Evolutionary conservation across 768 basidiomycete species (phyloP), one percentile per base, ranked within the genome.

Genomic region (Hebeloma cylindrosporum): DNA sequence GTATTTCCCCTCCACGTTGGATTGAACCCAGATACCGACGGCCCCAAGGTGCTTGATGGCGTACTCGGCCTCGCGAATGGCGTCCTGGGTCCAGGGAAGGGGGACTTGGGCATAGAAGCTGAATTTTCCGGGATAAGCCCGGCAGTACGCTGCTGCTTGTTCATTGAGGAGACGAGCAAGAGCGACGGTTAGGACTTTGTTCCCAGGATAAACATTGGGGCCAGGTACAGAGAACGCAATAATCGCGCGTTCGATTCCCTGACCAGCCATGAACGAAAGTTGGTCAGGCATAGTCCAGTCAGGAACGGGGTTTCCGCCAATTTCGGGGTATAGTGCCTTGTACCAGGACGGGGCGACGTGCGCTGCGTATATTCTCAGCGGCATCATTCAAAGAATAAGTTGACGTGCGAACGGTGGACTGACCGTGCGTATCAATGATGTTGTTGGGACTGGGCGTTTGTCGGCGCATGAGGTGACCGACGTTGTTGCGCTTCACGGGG

Each of bases 81-180:
- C 62, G 25, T 59, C 67, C 3, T 51, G 32, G n/a, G 60, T 61
- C 48, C 62, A 69, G 8, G 67, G 67, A 16, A 67, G 58, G 7
- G 67, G 67, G 16, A 69, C 61, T 29, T 62, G 55, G 6, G 66
- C 67, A 36, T 61, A 66, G 55, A 69, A 69, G 28, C 51, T 60
- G 36, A 67, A 60, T 43, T 59, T 52, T 0, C 46, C 45, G 7
- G 66, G 64, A 23, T 61, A 42, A 11, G 57, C 53, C 20, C 60
- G 58, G 31, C 52, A 57, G 34, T 63, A 66, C 16, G 67, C 67
- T 28, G 65, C 65, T 10, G 61, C 51, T 37, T 69, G 63, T 47
- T 69, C 67, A 41, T 69, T 69, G 39, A 69, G 58, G 11, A 69
- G 46, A 34, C 67, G 63, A 3, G 67, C 66, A 13, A 69, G 62